A percentile compares a stretch with the other conserved stretches of the same genome.
phyloP scores from a whole-genome alignment of 768 basidiomycete species.

The Zangia roseola region DNA sequence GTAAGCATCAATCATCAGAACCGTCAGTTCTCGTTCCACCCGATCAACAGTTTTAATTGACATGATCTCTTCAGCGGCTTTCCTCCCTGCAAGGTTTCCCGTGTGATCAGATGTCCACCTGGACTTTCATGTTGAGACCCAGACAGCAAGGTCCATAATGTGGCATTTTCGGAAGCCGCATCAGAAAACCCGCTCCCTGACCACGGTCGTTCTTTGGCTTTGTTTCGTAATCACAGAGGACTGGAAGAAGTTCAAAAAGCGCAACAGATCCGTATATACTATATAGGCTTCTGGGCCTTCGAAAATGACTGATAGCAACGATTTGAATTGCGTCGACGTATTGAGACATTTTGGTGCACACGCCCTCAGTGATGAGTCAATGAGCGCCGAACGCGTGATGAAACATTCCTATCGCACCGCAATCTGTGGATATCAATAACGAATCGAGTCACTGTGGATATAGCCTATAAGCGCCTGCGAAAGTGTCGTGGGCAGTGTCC shows the following conservation, averaged over 20 bases:
- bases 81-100: no score
- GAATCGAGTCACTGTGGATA: conserved; percentile 27
- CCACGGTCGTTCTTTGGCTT: conserved; percentile 28
- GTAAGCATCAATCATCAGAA: background rate
- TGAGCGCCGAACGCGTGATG: conserved; percentile 36
- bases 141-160: no score
- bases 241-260: background rate
- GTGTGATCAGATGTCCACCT: no score
- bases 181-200: no score
- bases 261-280: conserved; percentile 16
- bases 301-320: conserved; percentile 30
- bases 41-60: no score
- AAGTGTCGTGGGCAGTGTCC: no score
- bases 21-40: conserved; percentile 1
- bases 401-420: conserved; percentile 35
- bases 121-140: no score
- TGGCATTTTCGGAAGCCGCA: no score
- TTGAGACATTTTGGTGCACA: conserved; percentile 25
- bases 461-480: background rate
- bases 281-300: conserved; percentile 24
- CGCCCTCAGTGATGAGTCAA: no score
- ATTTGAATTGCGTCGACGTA: conserved; percentile 33
- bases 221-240: conserved; percentile 34
- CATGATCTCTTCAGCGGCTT: no score
- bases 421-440: conserved; percentile 39